Percentiles rank a stretch among this genome's conserved stretches.
Conservation (phyloP, 2,329 filamentous ascomycete species). For the Aureobasidium leucospermi region DNA sequence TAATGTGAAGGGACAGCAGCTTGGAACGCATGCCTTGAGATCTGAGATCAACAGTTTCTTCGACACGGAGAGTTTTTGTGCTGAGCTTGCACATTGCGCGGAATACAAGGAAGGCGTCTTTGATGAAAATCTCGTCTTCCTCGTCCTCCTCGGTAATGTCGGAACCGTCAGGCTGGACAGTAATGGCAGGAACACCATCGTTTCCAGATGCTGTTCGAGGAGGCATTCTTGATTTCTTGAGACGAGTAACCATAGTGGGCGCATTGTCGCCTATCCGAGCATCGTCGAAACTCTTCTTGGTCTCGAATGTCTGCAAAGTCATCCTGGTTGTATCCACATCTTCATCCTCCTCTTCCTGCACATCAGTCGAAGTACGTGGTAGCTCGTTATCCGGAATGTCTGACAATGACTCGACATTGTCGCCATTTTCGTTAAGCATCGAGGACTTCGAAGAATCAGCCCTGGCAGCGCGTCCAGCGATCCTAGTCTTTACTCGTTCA, state of each 20-base stretch:
- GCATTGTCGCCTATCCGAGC: constrained; percentile 59
- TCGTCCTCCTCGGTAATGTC: constrained; percentile 58
- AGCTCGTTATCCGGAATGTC: constrained; percentile 30
- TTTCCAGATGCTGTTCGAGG: constrained; percentile 33
- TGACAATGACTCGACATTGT: constrained; percentile 22
- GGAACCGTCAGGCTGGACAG: constrained; percentile 25
- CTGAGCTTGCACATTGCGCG: constrained; percentile 96
- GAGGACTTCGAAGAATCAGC: constrained; percentile 45
- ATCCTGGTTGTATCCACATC: constrained; percentile 50
- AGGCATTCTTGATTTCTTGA: constrained; percentile 41
- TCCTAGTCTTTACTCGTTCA: constrained; percentile 78
- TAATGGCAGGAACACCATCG: constrained; percentile 31
- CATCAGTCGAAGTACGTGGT: constrained; percentile 17
- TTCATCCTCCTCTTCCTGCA: constrained; percentile 28
- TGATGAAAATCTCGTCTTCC: constrained; percentile 93
- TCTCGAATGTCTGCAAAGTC: constrained; percentile 62
- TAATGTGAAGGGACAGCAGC: constrained; percentile 86
- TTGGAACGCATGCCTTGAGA: constrained; percentile 97
- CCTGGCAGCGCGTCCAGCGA: constrained; percentile 80
- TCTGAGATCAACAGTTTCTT: constrained; percentile 86
- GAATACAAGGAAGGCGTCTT: constrained; percentile 95
- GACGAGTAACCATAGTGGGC: constrained; percentile 58
- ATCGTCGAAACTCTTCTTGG: constrained; percentile 58
- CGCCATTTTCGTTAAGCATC: constrained; percentile 26
- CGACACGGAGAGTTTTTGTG: constrained; percentile 80